Evolutionary conservation across 1,139 yeast genomes (phyloP), one percentile per base, ranked within the genome.

Genomic region (Hemisphaericaspora lyxosophila): DNA sequence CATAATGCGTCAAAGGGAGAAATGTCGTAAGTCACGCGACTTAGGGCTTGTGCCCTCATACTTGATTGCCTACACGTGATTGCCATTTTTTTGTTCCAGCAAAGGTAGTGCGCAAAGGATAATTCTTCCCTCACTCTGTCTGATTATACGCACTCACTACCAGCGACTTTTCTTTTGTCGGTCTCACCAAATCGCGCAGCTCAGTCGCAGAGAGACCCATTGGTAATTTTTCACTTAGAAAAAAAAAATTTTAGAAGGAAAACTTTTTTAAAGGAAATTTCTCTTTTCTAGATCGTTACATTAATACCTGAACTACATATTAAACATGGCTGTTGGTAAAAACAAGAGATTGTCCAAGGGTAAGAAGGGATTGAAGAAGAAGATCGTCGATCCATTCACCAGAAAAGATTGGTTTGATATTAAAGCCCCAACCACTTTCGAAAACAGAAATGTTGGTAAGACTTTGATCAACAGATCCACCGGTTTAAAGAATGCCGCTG

Each of bases 261-360:
- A 35, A 39, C 26, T 25, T 33, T 36, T 39, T 35, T 33, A 31
- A 22, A 19, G 25, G 31, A 30, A 28, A 31, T 31, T 36, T 33
- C 35, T 36, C 24, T 28, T 31, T 31, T 27, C 29, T 26, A n/a
- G 18, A 25, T 33, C 26, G 23, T 9, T 29, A 29, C n/a, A 23
- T 5, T 29, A 24, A 11, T 32, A 32, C 34, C 34, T 32, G 26
- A 42, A 37, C 33, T 20, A 42, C 44, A 31, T 31, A 20, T 30
- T 34, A 39, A 58, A 45, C 50, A 71, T 71, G 77, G 77, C 76
- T 64, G 77, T 71, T 55, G 77, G 77, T 55, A 71, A 71, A 59
- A 71, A 71, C 62, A 71, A 71, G 69, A 71, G 76, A 70, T 67
- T 71, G 56, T 70, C 76, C 59, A 70, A 70, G 64, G 76, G 76